Conservation (phyloP, 768 basidiomycete genomes). For the Psilocybe sp. region DNA sequence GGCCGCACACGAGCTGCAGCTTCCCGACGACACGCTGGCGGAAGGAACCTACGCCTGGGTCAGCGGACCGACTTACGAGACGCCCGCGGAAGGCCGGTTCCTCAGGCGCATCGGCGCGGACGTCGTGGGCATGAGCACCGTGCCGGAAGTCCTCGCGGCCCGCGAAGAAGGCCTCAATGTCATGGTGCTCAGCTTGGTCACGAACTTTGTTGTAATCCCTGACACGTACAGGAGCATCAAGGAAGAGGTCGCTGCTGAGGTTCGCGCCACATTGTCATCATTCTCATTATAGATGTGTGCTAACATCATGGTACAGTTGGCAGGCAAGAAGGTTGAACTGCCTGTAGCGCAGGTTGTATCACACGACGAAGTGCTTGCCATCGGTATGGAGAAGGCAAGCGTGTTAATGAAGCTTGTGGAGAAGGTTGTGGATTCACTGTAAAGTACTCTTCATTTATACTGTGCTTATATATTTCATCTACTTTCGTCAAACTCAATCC, state of each 20-base stretch:
- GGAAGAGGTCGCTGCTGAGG: constrained; percentile 78
- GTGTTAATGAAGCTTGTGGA: constrained; percentile 72
- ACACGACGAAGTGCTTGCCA: constrained; percentile 74
- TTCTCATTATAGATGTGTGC: not conserved
- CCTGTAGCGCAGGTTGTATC: constrained; percentile 51
- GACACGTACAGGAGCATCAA: constrained; percentile 63
- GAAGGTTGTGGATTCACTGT: constrained; percentile 44
- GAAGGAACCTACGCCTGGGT: constrained; percentile 93
- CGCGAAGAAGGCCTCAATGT: constrained; percentile 73
- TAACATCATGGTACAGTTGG: constrained; percentile 41
- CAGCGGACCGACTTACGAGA: constrained; percentile 87
- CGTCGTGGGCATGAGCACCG: constrained; percentile 93
- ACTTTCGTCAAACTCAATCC: no score
- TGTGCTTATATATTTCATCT: no score
- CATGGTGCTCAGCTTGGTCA: constrained; percentile 80
- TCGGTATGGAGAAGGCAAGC: constrained; percentile 66
- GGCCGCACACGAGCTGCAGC: constrained; percentile 59
- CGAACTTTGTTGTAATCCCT: constrained; percentile 80
- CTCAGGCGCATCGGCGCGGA: constrained; percentile 74
- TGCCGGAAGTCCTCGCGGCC: constrained; percentile 85
- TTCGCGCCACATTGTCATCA: constrained; percentile 25
- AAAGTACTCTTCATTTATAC: not conserved
- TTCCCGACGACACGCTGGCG: constrained; percentile 54
- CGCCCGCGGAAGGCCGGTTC: constrained; percentile 81
- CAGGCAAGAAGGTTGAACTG: constrained; percentile 48